Conservation (phyloP, 208 protist species). For the Tritrichomonas foetus region DNA sequence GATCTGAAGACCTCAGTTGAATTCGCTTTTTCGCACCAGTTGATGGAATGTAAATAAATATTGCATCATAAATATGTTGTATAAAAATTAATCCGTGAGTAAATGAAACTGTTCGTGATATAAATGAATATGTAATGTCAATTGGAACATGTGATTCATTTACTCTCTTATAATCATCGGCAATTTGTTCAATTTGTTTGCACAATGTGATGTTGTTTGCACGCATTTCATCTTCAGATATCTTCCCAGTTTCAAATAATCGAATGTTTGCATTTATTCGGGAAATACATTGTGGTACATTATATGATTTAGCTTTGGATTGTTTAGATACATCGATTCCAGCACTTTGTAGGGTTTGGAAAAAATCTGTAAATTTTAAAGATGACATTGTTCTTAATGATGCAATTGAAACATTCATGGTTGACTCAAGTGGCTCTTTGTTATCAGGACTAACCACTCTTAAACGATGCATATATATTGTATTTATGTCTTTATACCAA, state of each 20-base stretch:
- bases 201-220: background rate
- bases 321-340: background rate
- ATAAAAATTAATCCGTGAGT: background rate
- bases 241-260: background rate
- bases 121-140: background rate
- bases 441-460: background rate
- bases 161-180: background rate
- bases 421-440: background rate
- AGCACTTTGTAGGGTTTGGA: background rate
- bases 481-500: background rate
- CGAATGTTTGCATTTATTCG: background rate
- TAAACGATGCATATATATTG: background rate
- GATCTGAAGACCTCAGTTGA: background rate
- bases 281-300: too few relatives aligned
- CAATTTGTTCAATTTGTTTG: background rate
- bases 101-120: background rate
- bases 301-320: background rate
- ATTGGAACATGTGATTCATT: background rate
- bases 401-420: background rate
- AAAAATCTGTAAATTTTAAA: background rate
- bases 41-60: background rate
- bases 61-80: background rate
- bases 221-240: background rate
- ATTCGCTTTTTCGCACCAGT: background rate
- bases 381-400: background rate